These are phyloP conservation scores for Fusarium xyrophilum DNA, from an alignment of 2,329 filamentous ascomycete genomes.

Conservation along the genomic window DNA sequence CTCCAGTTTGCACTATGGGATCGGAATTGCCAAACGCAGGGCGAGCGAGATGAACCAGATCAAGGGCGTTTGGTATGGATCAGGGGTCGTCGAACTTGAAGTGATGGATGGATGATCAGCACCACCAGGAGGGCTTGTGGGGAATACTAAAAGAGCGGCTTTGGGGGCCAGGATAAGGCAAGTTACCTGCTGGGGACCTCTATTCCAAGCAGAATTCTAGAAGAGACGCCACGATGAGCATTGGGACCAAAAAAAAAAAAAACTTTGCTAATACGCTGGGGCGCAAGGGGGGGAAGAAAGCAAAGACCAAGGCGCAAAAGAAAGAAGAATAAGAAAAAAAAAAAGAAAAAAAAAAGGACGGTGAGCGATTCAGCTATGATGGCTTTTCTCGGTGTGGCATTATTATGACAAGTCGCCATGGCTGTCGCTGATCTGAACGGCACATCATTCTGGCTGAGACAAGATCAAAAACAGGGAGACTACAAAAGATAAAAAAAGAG, in stretches of 20 bases:
- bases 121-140: conserved; percentile 32
- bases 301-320: conserved; percentile 1
- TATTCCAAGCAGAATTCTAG: conserved; percentile 42
- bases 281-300: conserved; percentile 17
- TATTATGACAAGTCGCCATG: conserved; percentile 33
- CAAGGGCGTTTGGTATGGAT: conserved; percentile 36
- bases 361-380: conserved; percentile 32
- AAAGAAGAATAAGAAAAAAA: neutral
- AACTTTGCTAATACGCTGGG: conserved; percentile 16
- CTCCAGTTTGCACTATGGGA: neutral
- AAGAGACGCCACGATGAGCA: conserved; percentile 34
- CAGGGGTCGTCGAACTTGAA: conserved; percentile 29
- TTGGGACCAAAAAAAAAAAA: conserved; percentile 17
- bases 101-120: conserved; percentile 18
- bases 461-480: conserved; percentile 23
- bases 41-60: conserved; percentile 38
- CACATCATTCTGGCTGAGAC: conserved; percentile 32
- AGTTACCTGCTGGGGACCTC: conserved; percentile 30
- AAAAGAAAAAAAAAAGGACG: conserved; percentile 17
- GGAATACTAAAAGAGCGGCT: conserved; percentile 34
- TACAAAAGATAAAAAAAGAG: conserved; percentile 3
- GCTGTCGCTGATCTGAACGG: conserved; percentile 20
- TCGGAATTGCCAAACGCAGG: conserved; percentile 30
- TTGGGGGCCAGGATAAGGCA: conserved; percentile 29
- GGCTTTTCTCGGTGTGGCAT: conserved; percentile 32